These are phyloP conservation scores for Erucastrum elatum DNA, from an alignment of 345 rosid species.

Conservation along the genomic window DNA sequence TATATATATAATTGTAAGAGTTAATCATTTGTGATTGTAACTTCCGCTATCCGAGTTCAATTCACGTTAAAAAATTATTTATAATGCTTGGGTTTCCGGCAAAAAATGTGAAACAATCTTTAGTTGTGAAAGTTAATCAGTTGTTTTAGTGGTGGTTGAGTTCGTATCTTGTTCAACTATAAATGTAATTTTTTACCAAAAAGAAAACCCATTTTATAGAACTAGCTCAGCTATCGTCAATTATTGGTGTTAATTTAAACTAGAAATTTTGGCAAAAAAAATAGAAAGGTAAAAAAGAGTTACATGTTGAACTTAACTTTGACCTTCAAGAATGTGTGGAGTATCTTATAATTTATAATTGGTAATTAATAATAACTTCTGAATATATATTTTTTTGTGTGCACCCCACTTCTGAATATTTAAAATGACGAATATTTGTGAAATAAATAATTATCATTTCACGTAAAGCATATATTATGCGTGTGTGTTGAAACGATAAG, in stretches of 20 bases:
- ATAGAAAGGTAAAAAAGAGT: background rate
- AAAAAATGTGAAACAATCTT: too few relatives aligned
- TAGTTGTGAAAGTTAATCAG: too few relatives aligned
- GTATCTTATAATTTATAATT: background rate
- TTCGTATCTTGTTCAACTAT: background rate
- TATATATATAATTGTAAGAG: too few relatives aligned
- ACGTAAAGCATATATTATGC: conserved; percentile 31
- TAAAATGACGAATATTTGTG: background rate
- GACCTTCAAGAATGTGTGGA: conserved; percentile 1
- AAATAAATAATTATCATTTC: background rate
- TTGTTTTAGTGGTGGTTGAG: conserved; percentile 6
- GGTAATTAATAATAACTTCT: background rate
- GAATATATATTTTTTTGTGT: background rate
- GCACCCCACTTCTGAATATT: background rate
- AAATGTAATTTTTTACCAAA: background rate
- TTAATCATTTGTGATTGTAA: too few relatives aligned
- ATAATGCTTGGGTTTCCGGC: too few relatives aligned
- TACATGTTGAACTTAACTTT: conserved; percentile 1
- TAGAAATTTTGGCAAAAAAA: background rate
- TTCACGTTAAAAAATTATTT: too few relatives aligned
- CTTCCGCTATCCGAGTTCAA: too few relatives aligned
- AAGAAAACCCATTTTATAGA: background rate
- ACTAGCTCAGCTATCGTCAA: background rate
- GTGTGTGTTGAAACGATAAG: conserved; percentile 21
- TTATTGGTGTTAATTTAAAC: background rate